Base-by-base conservation (phyloP, 2,329 filamentous ascomycete genomes). In the Aspergillus ochraceoroseus region DNA sequence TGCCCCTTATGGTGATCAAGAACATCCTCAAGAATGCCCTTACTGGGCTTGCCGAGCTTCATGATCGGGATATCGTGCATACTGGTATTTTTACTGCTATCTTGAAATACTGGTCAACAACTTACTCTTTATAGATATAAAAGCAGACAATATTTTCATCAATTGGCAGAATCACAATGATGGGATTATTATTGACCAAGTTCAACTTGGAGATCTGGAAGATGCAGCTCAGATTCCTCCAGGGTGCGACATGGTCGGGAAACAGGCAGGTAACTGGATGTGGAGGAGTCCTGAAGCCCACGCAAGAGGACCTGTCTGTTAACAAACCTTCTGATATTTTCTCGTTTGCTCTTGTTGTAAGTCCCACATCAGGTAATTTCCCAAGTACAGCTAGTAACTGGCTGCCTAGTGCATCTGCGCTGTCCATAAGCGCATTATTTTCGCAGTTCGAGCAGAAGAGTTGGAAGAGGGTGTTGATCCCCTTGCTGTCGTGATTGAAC, bases 351-450 rank as follows among this genome's bases (percentile, higher is more conserved):
- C 43, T 65, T 40, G 53, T 65, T 17, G 57, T 59, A 52, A 46
- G 45, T 47, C 7, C 13, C 7, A 14, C 1, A 11, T 26, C 7
- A 9, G 11, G 12, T 7, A 30, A 14, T 11, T 26, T 17, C 17
- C 18, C 1, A 34, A 20, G 26, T 26, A 22, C 20, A 23, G 15
- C 29, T 35, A 22, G 12, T 52, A 15, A 44, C 40, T 32, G 23
- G 26, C 19, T 23, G 31, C 38, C 39, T 39, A 69, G 66, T 71
- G 66, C 49, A 71, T 74, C 36, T 73, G 68, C 48, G 65, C 69
- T 11, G 53, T 71, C 32, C 56, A 66, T 6, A 64, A 66, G 48
- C 57, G 56, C 34, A 59, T 71, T 32, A 63, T 70, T 43, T 67
- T 71, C 46, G 61, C 62, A 33, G 59, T 65, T 38, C 57, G 55